phyloP scores from a whole-genome alignment of 345 rosid species.

The Citrus inodora region DNA sequence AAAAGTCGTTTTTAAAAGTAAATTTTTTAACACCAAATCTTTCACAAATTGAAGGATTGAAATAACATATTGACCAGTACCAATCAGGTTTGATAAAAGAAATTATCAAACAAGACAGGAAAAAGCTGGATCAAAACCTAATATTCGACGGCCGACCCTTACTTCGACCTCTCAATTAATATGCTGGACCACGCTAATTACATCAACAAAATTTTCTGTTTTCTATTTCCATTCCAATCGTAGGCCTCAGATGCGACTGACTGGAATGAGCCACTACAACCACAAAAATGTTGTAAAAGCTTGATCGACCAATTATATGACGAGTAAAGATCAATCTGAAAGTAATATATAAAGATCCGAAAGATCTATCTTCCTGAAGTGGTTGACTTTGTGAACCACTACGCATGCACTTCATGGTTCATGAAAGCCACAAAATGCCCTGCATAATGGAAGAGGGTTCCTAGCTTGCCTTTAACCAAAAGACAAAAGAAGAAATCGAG shows the following conservation, averaged over 20 bases:
- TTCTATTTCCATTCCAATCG: neutral
- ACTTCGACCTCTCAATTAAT: neutral
- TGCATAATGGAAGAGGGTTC: too few species aligned
- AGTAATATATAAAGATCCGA: too few species aligned
- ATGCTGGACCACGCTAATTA: neutral
- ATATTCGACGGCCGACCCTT: neutral
- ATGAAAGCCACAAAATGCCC: neutral
- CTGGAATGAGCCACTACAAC: neutral
- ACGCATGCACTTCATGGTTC: neutral
- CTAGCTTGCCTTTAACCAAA: too few species aligned
- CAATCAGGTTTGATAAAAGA: neutral
- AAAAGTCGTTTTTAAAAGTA: too few species aligned
- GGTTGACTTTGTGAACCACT: conserved; percentile 1
- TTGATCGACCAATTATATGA: neutral
- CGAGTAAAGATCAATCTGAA: neutral
- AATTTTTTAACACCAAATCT: too few species aligned
- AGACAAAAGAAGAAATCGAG: neutral
- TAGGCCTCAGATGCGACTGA: neutral
- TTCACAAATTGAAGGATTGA: neutral
- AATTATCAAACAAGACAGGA: neutral
- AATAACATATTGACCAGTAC: neutral
- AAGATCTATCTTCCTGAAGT: neutral
- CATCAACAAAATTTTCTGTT: neutral
- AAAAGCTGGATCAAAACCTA: neutral
- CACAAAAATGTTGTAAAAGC: neutral